A percentile compares a stretch with the other conserved stretches of the same genome.
Evolutionary conservation across 805 yeast genomes (phyloP).

Genomic region (Candida yuanshanica): DNA sequence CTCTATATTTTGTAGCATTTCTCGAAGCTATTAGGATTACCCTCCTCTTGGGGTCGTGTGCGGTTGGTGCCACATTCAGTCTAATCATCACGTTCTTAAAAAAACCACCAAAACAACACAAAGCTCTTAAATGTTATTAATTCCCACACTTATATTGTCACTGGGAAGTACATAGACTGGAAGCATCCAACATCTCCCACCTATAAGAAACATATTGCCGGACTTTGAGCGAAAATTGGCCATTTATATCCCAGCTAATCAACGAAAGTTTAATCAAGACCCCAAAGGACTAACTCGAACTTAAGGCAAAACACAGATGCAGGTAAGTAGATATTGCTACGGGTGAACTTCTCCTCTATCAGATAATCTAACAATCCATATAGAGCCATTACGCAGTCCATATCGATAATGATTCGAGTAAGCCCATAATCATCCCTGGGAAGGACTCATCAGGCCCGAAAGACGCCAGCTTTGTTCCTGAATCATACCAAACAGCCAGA

Average conservation of each 20-base stretch:
- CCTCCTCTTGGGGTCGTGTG: too few species aligned
- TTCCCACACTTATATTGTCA: not conserved
- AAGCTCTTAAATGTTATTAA: not conserved
- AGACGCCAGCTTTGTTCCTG: conserved; percentile 15
- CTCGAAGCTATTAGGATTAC: too few species aligned
- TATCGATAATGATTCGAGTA: conserved; percentile 19
- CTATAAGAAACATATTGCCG: too few species aligned
- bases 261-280: too few species aligned
- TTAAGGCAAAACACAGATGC: too few species aligned
- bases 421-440: conserved; percentile 27
- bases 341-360: too few species aligned
- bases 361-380: too few species aligned
- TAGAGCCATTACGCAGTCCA: conserved; percentile 8
- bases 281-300: too few species aligned
- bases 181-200: too few species aligned
- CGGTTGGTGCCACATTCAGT: not conserved
- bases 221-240: too few species aligned
- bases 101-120: not conserved
- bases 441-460: conserved; percentile 3
- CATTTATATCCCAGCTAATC: too few species aligned
- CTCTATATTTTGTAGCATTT: too few species aligned
- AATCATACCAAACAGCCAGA: conserved; percentile 24
- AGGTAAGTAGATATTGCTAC: conserved; percentile 13
- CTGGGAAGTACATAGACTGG: not conserved
- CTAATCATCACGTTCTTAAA: conserved; percentile 1